Percentiles rank a stretch among this genome's conserved stretches.
phyloP scores from a whole-genome alignment of 768 basidiomycete species.

The Saitozyma podzolica region DNA sequence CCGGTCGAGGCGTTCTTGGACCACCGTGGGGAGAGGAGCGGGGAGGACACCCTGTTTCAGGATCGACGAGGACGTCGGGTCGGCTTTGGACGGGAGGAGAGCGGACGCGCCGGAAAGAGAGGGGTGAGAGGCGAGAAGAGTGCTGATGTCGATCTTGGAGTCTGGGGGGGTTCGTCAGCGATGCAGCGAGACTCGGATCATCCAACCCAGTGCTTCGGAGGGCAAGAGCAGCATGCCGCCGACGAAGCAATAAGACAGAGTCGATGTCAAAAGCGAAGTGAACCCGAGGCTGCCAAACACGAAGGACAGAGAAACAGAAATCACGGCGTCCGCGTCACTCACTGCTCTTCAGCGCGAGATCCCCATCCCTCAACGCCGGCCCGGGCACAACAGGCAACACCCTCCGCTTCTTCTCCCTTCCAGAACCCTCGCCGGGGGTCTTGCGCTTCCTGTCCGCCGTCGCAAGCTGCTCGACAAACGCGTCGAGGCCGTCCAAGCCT shows the following conservation, averaged over 20 bases:
- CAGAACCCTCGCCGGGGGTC: slow-evolving; percentile 54
- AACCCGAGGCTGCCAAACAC: no score
- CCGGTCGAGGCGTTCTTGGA: slow-evolving; percentile 85
- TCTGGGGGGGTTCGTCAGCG: slow-evolving; percentile 32
- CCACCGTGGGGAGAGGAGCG: slow-evolving; percentile 80
- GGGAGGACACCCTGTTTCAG: slow-evolving; percentile 65
- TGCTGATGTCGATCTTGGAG: slow-evolving; percentile 49
- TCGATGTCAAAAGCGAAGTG: no score
- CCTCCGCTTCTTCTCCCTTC: slow-evolving; percentile 64
- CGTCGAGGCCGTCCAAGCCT: slow-evolving; percentile 67
- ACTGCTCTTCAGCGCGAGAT: slow-evolving; percentile 60
- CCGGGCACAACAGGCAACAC: slow-evolving; percentile 72
- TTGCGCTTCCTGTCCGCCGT: slow-evolving; percentile 69
- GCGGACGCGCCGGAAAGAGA: slow-evolving; percentile 61
- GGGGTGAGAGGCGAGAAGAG: slow-evolving; percentile 68
- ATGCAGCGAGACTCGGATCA: no score
- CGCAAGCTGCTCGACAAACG: slow-evolving; percentile 70
- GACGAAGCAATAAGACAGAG: no score
- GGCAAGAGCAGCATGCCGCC: no score
- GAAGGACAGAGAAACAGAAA: no score
- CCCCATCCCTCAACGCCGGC: slow-evolving; percentile 60
- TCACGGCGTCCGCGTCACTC: slow-evolving; percentile 9
- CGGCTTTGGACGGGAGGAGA: slow-evolving; percentile 63
- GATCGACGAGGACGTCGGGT: slow-evolving; percentile 56
- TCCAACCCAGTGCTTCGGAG: no score